Percentiles rank a stretch among this genome's conserved stretches.
These are phyloP conservation scores for Arthroderma sp. DNA, from an alignment of 2,329 filamentous ascomycete species.

Conservation along the genomic window DNA sequence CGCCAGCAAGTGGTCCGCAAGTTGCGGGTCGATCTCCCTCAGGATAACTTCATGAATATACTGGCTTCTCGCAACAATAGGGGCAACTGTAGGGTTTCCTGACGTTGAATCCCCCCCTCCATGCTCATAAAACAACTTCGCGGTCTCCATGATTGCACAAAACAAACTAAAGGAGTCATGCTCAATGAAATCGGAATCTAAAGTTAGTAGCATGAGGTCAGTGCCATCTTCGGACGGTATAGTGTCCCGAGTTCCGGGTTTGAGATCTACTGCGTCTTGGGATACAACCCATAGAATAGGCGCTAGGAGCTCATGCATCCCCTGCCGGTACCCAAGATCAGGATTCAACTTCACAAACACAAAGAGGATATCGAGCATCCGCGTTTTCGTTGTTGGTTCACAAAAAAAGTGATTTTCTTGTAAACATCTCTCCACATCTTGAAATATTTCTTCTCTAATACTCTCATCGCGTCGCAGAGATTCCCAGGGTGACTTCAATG, in stretches of 20 bases:
- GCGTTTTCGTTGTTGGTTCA: conserved; percentile 59
- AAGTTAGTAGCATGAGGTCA: conserved; percentile 46
- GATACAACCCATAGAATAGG: conserved; percentile 77
- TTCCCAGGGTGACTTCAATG: conserved; percentile 71
- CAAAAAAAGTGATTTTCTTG: conserved; percentile 88
- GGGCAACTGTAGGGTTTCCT: conserved; percentile 39
- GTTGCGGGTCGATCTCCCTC: conserved; percentile 64
- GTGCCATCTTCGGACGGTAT: conserved; percentile 27
- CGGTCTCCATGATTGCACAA: conserved; percentile 72
- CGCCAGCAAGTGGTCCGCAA: conserved; percentile 64
- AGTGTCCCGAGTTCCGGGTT: conserved; percentile 17
- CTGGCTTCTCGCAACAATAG: conserved; percentile 74
- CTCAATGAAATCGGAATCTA: conserved; percentile 65
- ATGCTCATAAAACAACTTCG: conserved; percentile 76
- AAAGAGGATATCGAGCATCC: conserved; percentile 81
- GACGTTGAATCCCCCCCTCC: conserved; percentile 28
- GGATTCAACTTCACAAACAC: conserved; percentile 90
- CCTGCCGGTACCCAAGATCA: conserved; percentile 82
- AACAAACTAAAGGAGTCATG: conserved; percentile 86
- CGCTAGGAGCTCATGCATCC: conserved; percentile 93
- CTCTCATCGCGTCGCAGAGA: conserved; percentile 72
- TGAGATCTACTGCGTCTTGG: conserved; percentile 58
- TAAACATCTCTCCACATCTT: conserved; percentile 83
- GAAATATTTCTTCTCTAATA: conserved; percentile 74
- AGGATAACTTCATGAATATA: conserved; percentile 76